Base-by-base conservation (phyloP, 306 rosid species). In the Geum urbanum region DNA sequence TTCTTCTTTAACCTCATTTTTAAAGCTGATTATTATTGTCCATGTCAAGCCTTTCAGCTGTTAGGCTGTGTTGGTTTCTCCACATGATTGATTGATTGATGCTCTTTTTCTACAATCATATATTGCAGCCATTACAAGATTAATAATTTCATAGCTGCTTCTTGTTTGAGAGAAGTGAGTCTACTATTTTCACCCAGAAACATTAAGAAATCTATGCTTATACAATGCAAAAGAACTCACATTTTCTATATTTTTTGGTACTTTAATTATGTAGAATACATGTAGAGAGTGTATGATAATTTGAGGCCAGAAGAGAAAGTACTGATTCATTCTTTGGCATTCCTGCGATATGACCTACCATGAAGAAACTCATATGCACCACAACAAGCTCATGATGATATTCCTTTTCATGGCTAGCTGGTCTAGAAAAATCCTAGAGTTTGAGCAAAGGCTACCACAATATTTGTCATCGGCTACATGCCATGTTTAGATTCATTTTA, bases 301-400 rank as follows among this genome's bases (percentile, higher is more conserved):
- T 4, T 60, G 65, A 59, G 65, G 46, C 43, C 22, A 53, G 6
- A 39, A 14, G 37, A 35, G 40, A 48, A 69, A 14, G 22, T 35
- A 27, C 63, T 59, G 6, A 15, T 32, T 58, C n/a, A 60, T 60
- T 7, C 43, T 27, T 69, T 56, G 46, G 63, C 46, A 69, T 55
- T 32, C 37, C 1, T 32, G 37, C 53, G 9, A 19, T 18, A 18
- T 51, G 39, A 19, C 69, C 69, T 10, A 44, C 53, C 40, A 19
- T 20, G 52, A 63, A 43, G n/a, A 13, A 41, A 41, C 9, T 41
- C 66, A 40, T 63, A 40, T 41, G 32, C 49, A 41, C 35, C 49
- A 41, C 50, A 18, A 43, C 51, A 18, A n/a, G 19, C 14, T 27
- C 4, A 41, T 41, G 41, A 45, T 16, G 18, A 32, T 32, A 32